phyloP scores from a whole-genome alignment of 2,329 filamentous ascomycete genomes.

The Pyrenophora tritici-repentis region DNA sequence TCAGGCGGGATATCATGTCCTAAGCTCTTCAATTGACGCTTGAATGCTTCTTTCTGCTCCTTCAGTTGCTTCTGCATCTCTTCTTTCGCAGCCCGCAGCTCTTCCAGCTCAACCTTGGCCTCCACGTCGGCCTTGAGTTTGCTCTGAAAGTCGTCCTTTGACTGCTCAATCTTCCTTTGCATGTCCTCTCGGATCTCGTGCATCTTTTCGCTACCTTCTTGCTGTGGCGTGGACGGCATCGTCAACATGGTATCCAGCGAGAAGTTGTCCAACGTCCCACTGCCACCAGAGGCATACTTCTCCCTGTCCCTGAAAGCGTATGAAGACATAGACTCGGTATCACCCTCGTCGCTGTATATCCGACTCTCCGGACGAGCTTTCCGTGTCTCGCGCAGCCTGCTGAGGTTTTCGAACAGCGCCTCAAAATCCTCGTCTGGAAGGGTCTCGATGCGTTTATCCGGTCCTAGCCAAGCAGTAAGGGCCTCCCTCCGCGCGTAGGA shows the following conservation, averaged over 20 bases:
- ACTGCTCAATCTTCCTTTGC: slow-evolving; percentile 79
- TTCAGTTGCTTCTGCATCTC: slow-evolving; percentile 88
- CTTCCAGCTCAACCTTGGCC: slow-evolving; percentile 77
- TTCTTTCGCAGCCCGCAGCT: slow-evolving; percentile 77
- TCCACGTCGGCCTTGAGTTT: slow-evolving; percentile 77
- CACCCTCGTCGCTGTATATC: slow-evolving; percentile 68
- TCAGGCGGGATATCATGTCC: slow-evolving; percentile 60
- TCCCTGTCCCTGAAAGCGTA: slow-evolving; percentile 75
- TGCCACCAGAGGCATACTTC: slow-evolving; percentile 94
- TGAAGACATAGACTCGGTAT: slow-evolving; percentile 85
- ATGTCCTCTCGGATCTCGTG: slow-evolving; percentile 79
- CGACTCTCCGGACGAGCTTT: slow-evolving; percentile 67
- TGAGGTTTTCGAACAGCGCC: slow-evolving; percentile 89
- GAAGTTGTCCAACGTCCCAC: slow-evolving; percentile 92
- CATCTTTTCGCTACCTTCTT: slow-evolving; percentile 76
- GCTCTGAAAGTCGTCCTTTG: slow-evolving; percentile 81
- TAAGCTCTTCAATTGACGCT: slow-evolving; percentile 76
- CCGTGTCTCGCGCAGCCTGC: slow-evolving; percentile 81
- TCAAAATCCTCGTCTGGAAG: slow-evolving; percentile 94
- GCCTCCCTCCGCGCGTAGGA: slow-evolving; percentile 91
- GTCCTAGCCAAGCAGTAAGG: slow-evolving; percentile 85
- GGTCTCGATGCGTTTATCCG: slow-evolving; percentile 87
- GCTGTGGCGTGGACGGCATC: slow-evolving; percentile 89
- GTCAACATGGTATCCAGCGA: slow-evolving; percentile 93
- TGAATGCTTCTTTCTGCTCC: slow-evolving; percentile 81